Percentiles rank a stretch among this genome's conserved stretches.
These are phyloP conservation scores for Podila epicladia DNA, from an alignment of 192 early-diverging fungal genomes.

Conservation along the genomic window DNA sequence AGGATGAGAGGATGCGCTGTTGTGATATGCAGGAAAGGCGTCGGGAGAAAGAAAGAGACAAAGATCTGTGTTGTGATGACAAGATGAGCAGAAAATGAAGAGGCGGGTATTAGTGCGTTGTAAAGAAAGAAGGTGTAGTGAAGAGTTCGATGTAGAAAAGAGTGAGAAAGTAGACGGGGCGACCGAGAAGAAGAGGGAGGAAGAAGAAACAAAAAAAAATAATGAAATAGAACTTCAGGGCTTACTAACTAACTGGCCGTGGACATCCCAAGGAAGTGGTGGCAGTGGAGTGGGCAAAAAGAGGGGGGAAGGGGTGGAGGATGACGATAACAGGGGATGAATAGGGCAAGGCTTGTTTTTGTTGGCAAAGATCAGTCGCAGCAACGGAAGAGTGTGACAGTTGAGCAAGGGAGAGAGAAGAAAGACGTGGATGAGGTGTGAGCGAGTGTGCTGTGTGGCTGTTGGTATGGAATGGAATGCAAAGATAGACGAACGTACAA, in stretches of 20 bases:
- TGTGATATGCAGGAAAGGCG: not conserved
- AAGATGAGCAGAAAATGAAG: not conserved
- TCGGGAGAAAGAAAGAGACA: not conserved
- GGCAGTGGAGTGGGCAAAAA: not conserved
- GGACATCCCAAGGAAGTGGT: not conserved
- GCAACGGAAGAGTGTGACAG: too few species aligned
- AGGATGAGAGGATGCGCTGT: not conserved
- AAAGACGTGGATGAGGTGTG: not conserved
- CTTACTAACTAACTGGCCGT: not conserved
- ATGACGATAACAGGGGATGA: not conserved
- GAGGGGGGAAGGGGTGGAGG: not conserved
- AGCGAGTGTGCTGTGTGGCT: not conserved
- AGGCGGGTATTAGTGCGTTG: not conserved
- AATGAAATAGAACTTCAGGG: not conserved
- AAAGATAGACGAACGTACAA: not conserved
- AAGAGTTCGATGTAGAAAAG: not conserved
- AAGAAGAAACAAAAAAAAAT: not conserved
- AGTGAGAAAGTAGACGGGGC: not conserved
- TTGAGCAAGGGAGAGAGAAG: too few species aligned
- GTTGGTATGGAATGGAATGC: constrained; percentile 5
- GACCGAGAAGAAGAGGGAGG: not conserved
- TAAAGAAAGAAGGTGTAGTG: not conserved
- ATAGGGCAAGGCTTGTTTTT: not conserved
- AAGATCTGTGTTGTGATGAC: not conserved
- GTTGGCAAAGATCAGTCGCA: not conserved